A percentile compares a stretch with the other conserved stretches of the same genome.
These are phyloP conservation scores for Trichosporon sp. DNA, from an alignment of 1,284 basidiomycete species.

Conservation along the genomic window DNA sequence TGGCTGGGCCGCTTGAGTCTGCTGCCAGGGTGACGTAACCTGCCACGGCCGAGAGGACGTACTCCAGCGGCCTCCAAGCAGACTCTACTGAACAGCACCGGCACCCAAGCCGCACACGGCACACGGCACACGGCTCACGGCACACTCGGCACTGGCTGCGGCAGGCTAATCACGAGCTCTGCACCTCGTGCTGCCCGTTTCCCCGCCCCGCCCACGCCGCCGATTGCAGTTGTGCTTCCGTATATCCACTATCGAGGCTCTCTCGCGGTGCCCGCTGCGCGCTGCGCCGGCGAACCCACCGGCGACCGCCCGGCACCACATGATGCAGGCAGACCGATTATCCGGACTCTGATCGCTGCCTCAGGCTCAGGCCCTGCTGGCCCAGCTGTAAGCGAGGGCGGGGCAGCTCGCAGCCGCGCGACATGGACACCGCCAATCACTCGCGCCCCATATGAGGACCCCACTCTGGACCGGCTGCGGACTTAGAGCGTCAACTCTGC, in stretches of 20 bases:
- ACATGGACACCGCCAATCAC: neutral
- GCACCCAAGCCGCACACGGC: too few relatives aligned
- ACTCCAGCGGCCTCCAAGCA: neutral
- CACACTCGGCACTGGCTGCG: neutral
- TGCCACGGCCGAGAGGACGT: neutral
- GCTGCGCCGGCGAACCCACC: too few relatives aligned
- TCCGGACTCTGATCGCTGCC: neutral
- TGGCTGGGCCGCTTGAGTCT: neutral
- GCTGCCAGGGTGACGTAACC: slow-evolving; percentile 6
- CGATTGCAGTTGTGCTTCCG: neutral
- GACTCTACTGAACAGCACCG: neutral
- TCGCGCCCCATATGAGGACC: neutral
- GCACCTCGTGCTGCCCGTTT: neutral
- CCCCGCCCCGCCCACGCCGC: neutral
- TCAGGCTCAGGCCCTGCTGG: too few relatives aligned
- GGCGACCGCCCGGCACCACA: neutral
- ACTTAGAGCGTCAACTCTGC: neutral
- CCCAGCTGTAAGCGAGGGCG: neutral
- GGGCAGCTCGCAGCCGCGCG: neutral
- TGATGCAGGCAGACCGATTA: neutral
- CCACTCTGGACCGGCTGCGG: neutral
- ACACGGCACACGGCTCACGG: too few relatives aligned
- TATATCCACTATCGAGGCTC: neutral
- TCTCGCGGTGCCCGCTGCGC: too few relatives aligned
- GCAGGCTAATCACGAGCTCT: neutral